These are phyloP conservation scores for Eustoma russellianum DNA, from an alignment of 257 asterid genomes.

Conservation along the genomic window DNA sequence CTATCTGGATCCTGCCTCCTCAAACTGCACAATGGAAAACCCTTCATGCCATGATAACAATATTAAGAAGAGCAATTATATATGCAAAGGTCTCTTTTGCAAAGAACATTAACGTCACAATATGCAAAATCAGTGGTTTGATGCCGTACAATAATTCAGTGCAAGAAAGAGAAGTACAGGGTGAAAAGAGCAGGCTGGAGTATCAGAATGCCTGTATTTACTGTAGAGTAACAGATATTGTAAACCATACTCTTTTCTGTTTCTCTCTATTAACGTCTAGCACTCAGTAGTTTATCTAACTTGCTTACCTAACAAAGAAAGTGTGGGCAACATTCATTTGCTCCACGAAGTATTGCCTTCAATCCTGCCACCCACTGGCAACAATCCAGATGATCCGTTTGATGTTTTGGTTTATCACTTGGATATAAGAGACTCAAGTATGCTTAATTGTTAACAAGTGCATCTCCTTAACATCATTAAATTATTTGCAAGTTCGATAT, in stretches of 20 bases:
- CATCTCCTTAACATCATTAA: too few relatives aligned
- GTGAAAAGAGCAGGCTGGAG: not conserved
- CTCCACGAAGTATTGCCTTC: too few relatives aligned
- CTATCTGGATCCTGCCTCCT: constrained; percentile 30
- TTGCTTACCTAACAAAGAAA: too few relatives aligned
- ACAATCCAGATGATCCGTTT: too few relatives aligned
- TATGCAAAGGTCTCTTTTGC: constrained; percentile 2
- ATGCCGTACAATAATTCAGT: not conserved
- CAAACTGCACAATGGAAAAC: constrained; percentile 32
- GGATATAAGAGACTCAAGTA: too few relatives aligned
- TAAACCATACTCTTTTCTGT: not conserved
- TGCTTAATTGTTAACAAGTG: too few relatives aligned
- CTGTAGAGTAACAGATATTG: not conserved
- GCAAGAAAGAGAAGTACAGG: not conserved
- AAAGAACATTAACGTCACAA: not conserved
- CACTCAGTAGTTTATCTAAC: too few relatives aligned
- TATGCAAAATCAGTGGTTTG: not conserved
- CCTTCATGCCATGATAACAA: constrained; percentile 24
- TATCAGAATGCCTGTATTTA: not conserved
- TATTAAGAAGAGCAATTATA: constrained; percentile 11
- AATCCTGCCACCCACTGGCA: too few relatives aligned
- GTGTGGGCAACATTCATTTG: too few relatives aligned
- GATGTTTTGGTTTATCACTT: too few relatives aligned
- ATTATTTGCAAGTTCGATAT: too few relatives aligned
- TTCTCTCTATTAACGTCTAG: too few relatives aligned